These are phyloP conservation scores for Barnettozyma vustinii DNA, from an alignment of 805 yeast species.

Conservation along the genomic window DNA sequence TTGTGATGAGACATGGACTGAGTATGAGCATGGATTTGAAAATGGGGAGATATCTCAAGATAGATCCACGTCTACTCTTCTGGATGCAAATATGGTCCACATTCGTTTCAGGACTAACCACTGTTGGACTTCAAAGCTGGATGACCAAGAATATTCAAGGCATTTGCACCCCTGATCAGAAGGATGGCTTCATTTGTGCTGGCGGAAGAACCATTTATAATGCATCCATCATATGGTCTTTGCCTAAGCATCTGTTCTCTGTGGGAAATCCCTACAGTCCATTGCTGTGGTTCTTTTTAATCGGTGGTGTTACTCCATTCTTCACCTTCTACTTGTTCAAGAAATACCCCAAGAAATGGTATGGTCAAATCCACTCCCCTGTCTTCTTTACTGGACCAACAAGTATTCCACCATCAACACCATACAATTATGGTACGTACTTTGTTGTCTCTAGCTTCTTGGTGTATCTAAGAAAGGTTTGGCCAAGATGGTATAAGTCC, in stretches of 20 bases:
- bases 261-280: constrained; percentile 48
- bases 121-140: constrained; percentile 37
- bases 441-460: constrained; percentile 40
- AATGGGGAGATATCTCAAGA: constrained; percentile 51
- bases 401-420: constrained; percentile 69
- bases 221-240: constrained; percentile 49
- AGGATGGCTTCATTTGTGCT: constrained; percentile 40
- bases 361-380: constrained; percentile 48
- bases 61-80: constrained; percentile 53
- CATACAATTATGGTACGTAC: constrained; percentile 58
- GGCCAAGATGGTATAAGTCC: constrained; percentile 53
- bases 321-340: constrained; percentile 29
- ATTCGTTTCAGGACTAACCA: constrained; percentile 33
- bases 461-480: constrained; percentile 39
- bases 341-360: constrained; percentile 26
- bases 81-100: constrained; percentile 38
- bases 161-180: constrained; percentile 35
- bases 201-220: constrained; percentile 39
- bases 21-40: constrained; percentile 47
- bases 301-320: constrained; percentile 40
- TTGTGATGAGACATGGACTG: constrained; percentile 49
- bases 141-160: constrained; percentile 33
- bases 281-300: constrained; percentile 48
- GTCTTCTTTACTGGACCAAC: constrained; percentile 59
- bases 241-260: constrained; percentile 44